Evolutionary conservation across 805 yeast species (phyloP).

Genomic region (Ascoidea rubescens): DNA sequence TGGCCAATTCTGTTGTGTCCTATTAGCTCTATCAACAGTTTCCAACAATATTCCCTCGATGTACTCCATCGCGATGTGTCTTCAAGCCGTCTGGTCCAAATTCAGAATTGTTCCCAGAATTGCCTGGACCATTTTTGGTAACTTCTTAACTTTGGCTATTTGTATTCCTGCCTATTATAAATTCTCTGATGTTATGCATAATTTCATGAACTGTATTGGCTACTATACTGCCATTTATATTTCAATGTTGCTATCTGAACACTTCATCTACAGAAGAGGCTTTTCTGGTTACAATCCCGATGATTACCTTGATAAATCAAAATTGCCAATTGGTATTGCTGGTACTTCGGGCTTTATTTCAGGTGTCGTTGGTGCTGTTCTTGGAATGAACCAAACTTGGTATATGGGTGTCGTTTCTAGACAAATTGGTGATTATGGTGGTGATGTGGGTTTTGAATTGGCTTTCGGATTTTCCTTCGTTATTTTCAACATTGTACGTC

Average conservation of each 20-base stretch:
- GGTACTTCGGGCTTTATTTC: constrained; percentile 64
- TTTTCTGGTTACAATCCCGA: constrained; percentile 38
- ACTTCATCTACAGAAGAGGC: constrained; percentile 56
- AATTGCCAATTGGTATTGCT: constrained; percentile 66
- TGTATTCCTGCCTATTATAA: constrained; percentile 78
- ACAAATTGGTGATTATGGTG: constrained; percentile 53
- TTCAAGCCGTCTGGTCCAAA: constrained; percentile 72
- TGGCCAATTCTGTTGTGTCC: constrained; percentile 79
- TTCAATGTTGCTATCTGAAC: constrained; percentile 65
- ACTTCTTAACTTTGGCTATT: constrained; percentile 66
- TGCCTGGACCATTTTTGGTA: constrained; percentile 67
- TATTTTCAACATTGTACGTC: constrained; percentile 43
- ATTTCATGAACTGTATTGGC: constrained; percentile 84
- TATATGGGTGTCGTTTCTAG: constrained; percentile 58
- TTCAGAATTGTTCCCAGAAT: constrained; percentile 69
- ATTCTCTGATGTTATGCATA: constrained; percentile 58
- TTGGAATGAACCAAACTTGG: constrained; percentile 86
- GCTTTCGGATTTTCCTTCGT: constrained; percentile 54
- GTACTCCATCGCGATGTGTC: constrained; percentile 80
- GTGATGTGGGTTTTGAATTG: constrained; percentile 79
- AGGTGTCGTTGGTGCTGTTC: constrained; percentile 73
- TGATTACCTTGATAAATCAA: constrained; percentile 39
- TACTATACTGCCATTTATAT: constrained; percentile 83
- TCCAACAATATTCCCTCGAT: constrained; percentile 89
- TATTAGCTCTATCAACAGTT: constrained; percentile 74